Base-by-base conservation (phyloP, 768 basidiomycete species). In the Pleurotus sapidus region DNA sequence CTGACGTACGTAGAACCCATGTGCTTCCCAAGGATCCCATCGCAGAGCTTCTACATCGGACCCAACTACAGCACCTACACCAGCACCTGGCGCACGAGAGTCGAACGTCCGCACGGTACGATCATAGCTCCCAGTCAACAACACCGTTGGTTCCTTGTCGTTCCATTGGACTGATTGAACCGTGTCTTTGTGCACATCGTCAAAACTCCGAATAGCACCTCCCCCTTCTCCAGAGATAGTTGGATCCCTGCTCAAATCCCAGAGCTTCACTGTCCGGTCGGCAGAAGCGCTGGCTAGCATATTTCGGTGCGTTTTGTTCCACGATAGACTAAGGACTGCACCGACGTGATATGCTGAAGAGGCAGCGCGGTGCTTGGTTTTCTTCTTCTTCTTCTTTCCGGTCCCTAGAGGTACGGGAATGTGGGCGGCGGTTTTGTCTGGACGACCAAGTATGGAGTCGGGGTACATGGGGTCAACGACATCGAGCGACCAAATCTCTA, bases 161-260 rank as follows among this genome's bases (percentile, higher is more conserved):
- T 97, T 97, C 97, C 97, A 99, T 65, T 95, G 89, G 6, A 99
- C 93, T 2, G 91, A 86, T 72, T 98, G 95, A 20, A 99, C 92
- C 75, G 96, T 98, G 71, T 97, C 95, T 68, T 86, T 91, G 69
- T 95, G 93, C 27, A 89, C 78, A 3, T 40, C 47, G 61, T 82
- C 77, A 71, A 95, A 98, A 63, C 89, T 94, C 58, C 93, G 81
- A 64, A 98, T 83, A 20, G 95, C 95, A 14, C 81, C 84, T 58
- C 72, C 76, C 58, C 74, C 67, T 53, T 84, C 76, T 9, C 73
- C 79, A 40, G 75, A 79, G 61, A 71, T 73, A 11, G 77, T 77
- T 4, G 85, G 83, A 53, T 85, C 81, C 73, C 79, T 39, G 39
- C 81, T 88, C 55, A 99, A 78, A 75, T 99, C 97, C 97, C 96